Evolutionary conservation across 495 filamentous ascomycete genomes (phyloP), one percentile per base, ranked within the genome.

Genomic region (Delitschia confertaspora): DNA sequence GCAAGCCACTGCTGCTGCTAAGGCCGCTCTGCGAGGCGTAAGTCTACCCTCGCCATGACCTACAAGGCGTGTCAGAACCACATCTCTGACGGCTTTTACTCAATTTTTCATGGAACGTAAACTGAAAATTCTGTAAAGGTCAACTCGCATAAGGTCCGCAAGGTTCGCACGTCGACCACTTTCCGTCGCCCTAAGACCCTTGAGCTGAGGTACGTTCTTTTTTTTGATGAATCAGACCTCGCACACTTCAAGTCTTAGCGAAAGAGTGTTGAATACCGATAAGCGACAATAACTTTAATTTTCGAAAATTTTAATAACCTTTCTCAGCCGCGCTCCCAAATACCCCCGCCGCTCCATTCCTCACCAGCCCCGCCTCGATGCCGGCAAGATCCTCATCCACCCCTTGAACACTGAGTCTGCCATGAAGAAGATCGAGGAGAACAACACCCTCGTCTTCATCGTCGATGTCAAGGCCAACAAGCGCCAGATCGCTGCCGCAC

Each of bases 361-460:
- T 42, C 84, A 91, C 61, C 78, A 76, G 57, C 82, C 88, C 57
- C 85, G 85, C 52, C 82, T 96, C 63, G 91, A 98, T 69, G 82
- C 85, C 70, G 79, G 82, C 42, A 65, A 65, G 57, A 47, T 54
- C 33, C 44, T 54, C 45, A 54, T 54, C 45, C 46, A 51, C 55
- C 78, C 78, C 36, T 75, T 98, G 49, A 99, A 99, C 77, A 95
- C 91, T 39, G 91, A 98, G 80, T 85, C 80, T 56, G 93, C 91
- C 61, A 94, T 99, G 86, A 99, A 99, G 86, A 95, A 95, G 83
- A 93, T 96, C 54, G 93, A 96, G 79, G 91, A 96, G 83, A 85
- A 96, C 78, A 94, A 99, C 78, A 95, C 91, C 58, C 75, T 96
- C 17, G 93, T 96, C 57, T 96, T 99, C 74, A 94, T 96, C 62